Evolutionary conservation across 371 early-diverging fungal genomes (phyloP).

Genomic region (Mortierella sp.): DNA sequence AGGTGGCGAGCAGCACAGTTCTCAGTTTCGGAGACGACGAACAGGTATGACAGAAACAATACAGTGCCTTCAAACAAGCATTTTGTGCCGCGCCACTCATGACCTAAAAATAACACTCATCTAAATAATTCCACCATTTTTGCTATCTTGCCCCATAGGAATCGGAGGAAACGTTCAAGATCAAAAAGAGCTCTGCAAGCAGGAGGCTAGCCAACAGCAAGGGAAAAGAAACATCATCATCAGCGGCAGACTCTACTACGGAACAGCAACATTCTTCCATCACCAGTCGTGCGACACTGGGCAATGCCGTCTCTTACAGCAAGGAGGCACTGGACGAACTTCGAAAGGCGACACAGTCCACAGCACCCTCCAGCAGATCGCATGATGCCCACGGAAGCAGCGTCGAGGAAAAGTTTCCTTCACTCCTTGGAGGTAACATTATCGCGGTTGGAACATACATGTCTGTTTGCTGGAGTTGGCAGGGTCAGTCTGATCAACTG

Average conservation of each 20-base stretch:
- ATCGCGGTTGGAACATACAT: neutral
- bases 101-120: neutral
- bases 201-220: slow-evolving; percentile 28
- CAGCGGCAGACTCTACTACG: neutral
- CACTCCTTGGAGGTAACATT: slow-evolving; percentile 29
- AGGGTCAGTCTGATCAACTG: neutral
- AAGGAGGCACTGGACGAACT: slow-evolving; percentile 54
- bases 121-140: neutral
- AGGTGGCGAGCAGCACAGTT: slow-evolving; percentile 20
- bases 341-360: slow-evolving; percentile 38
- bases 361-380: slow-evolving; percentile 30
- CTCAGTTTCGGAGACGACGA: slow-evolving; percentile 56
- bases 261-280: slow-evolving; percentile 13
- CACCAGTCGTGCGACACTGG: slow-evolving; percentile 44
- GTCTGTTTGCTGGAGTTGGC: neutral
- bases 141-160: slow-evolving; percentile 13
- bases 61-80: neutral
- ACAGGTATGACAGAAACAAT: slow-evolving; percentile 27
- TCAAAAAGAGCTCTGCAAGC: slow-evolving; percentile 51
- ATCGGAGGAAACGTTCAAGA: slow-evolving; percentile 43
- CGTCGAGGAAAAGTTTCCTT: slow-evolving; percentile 38
- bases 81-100: neutral
- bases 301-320: slow-evolving; percentile 42
- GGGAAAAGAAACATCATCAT: slow-evolving; percentile 26
- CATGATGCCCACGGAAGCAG: slow-evolving; percentile 3